phyloP scores from a whole-genome alignment of 192 early-diverging fungal species.

The Jimgerdemannia lactiflua region DNA sequence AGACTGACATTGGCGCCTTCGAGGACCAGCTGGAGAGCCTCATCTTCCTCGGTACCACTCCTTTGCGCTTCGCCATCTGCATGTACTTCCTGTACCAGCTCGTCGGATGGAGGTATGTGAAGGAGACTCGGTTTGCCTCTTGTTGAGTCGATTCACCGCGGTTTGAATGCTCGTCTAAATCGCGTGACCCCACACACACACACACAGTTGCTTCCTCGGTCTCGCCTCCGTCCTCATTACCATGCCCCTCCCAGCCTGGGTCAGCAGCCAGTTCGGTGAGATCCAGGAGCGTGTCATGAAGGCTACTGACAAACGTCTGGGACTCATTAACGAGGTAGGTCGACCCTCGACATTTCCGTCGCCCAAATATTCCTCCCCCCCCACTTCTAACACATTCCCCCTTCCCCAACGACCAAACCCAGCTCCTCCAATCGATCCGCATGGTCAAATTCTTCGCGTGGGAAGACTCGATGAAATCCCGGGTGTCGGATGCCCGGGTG shows the following conservation, averaged over 20 bases:
- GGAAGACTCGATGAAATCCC: conserved; percentile 62
- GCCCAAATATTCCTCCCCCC: too few species aligned
- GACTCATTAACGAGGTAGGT: conserved; percentile 64
- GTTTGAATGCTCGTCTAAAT: too few species aligned
- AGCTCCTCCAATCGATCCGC: conserved; percentile 80
- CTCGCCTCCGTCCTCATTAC: conserved; percentile 63
- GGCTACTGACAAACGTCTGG: conserved; percentile 72
- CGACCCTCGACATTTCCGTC: too few species aligned
- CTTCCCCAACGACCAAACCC: too few species aligned
- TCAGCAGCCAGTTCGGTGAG: conserved; percentile 48
- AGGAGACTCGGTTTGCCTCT: too few species aligned
- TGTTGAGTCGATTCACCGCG: too few species aligned
- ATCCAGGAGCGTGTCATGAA: conserved; percentile 56
- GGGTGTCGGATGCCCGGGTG: conserved; percentile 53
- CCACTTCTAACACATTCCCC: too few species aligned
- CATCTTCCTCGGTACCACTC: conserved; percentile 59
- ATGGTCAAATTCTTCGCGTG: conserved; percentile 90
- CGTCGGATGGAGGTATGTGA: conserved; percentile 61
- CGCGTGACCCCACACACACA: too few species aligned
- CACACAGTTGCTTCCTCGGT: conserved; percentile 79
- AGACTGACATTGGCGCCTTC: too few species aligned
- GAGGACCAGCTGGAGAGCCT: conserved; percentile 8
- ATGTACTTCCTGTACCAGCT: conserved; percentile 68
- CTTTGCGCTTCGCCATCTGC: conserved; percentile 65
- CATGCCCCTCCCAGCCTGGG: conserved; percentile 56